Percentiles rank a stretch among this genome's conserved stretches.
Conservation (phyloP, 2,329 filamentous ascomycete species). For the Ascochyta lentis region DNA sequence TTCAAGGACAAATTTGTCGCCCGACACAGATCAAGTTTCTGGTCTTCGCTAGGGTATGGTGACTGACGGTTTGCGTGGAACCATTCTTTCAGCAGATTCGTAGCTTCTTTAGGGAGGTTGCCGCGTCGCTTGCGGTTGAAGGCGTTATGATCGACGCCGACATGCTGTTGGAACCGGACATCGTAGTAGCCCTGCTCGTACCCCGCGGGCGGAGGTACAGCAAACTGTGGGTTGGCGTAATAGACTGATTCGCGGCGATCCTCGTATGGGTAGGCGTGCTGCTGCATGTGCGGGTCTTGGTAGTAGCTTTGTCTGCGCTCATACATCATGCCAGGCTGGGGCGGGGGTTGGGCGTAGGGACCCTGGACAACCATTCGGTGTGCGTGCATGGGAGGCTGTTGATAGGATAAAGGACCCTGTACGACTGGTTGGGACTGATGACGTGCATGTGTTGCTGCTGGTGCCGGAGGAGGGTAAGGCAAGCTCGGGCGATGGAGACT, state of each 20-base stretch:
- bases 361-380: slow-evolving; percentile 19
- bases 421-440: slow-evolving; percentile 38
- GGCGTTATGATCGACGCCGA: slow-evolving; percentile 36
- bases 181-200: slow-evolving; percentile 33
- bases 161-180: slow-evolving; percentile 40
- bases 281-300: slow-evolving; percentile 29
- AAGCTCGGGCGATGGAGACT: slow-evolving; percentile 39
- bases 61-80: slow-evolving; percentile 64
- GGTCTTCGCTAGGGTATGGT: slow-evolving; percentile 86
- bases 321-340: slow-evolving; percentile 19
- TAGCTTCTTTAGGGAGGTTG: slow-evolving; percentile 90
- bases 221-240: slow-evolving; percentile 24
- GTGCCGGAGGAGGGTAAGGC: slow-evolving; percentile 29
- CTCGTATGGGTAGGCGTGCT: slow-evolving; percentile 28
- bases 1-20: slow-evolving; percentile 80
- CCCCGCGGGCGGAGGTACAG: slow-evolving; percentile 14
- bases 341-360: slow-evolving; percentile 23
- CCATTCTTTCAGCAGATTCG: slow-evolving; percentile 81
- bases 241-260: slow-evolving; percentile 30
- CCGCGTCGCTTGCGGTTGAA: slow-evolving; percentile 68
- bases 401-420: slow-evolving; percentile 19
- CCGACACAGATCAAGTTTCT: slow-evolving; percentile 81
- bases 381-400: slow-evolving; percentile 4
- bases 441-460: slow-evolving; percentile 29
- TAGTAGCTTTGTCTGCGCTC: slow-evolving; percentile 37